phyloP scores from a whole-genome alignment of 768 basidiomycete genomes.

The Suillus variegatus region DNA sequence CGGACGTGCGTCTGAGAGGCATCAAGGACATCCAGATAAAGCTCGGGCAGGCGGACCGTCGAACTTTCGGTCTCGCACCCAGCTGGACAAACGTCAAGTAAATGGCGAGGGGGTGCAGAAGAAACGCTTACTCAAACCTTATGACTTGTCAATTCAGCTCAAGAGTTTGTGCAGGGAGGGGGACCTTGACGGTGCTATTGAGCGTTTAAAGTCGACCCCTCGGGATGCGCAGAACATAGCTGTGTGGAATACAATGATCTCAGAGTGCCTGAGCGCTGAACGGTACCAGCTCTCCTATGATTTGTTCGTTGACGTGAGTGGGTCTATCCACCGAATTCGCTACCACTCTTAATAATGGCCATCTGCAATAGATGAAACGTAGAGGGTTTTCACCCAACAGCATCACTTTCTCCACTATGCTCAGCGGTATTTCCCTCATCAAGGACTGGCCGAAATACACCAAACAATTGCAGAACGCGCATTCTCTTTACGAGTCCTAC shows the following conservation, averaged over 20 bases:
- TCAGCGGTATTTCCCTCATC: slow-evolving; percentile 63
- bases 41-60: slow-evolving; percentile 2
- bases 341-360: slow-evolving; percentile 6
- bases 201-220: slow-evolving; percentile 68
- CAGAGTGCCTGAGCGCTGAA: slow-evolving; percentile 56
- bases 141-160: slow-evolving; percentile 59
- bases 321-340: slow-evolving; percentile 16
- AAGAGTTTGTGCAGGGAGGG: slow-evolving; percentile 56
- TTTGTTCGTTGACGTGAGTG: slow-evolving; percentile 68
- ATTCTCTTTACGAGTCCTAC: slow-evolving; percentile 60
- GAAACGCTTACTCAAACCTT: slow-evolving; percentile 53
- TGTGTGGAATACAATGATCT: slow-evolving; percentile 82
- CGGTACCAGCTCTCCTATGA: slow-evolving; percentile 61
- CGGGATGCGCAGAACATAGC: slow-evolving; percentile 71
- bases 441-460: slow-evolving; percentile 58
- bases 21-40: slow-evolving; percentile 8
- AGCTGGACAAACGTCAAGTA: slow-evolving; percentile 4
- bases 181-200: slow-evolving; percentile 62
- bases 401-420: slow-evolving; percentile 69
- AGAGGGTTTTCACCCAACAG: slow-evolving; percentile 71
- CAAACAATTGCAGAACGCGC: slow-evolving; percentile 64
- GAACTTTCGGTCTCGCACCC: slow-evolving; percentile 1
- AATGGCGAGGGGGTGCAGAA: slow-evolving; percentile 3
- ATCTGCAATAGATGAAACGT: slow-evolving; percentile 70
- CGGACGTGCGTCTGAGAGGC: slow-evolving; percentile 9